These are phyloP conservation scores for Coniochaeta sp. DNA, from an alignment of 2,329 filamentous ascomycete species.

Conservation along the genomic window DNA sequence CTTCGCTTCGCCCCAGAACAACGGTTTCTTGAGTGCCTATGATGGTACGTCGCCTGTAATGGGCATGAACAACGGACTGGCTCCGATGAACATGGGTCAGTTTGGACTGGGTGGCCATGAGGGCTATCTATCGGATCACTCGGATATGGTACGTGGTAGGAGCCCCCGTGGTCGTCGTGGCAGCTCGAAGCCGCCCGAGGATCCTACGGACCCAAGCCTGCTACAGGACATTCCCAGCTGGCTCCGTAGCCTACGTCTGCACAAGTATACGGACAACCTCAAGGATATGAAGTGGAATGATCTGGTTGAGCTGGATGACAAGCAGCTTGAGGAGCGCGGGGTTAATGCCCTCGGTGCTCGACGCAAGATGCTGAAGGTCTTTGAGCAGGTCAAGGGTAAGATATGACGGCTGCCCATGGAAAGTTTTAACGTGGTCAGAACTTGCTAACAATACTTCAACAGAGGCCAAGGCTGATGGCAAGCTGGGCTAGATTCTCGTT, in stretches of 20 bases:
- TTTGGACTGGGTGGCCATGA: slow-evolving; percentile 65
- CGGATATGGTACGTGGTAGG: slow-evolving; percentile 80
- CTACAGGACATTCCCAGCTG: slow-evolving; percentile 94
- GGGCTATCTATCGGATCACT: slow-evolving; percentile 90
- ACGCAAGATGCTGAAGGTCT: slow-evolving; percentile 98
- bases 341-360: slow-evolving; percentile 92
- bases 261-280: slow-evolving; percentile 98
- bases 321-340: slow-evolving; percentile 82
- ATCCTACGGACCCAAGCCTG: slow-evolving; percentile 84
- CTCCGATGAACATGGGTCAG: slow-evolving; percentile 60
- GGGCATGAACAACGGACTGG: slow-evolving; percentile 62
- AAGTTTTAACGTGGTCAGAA: not conserved
- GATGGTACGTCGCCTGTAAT: slow-evolving; percentile 56
- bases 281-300: slow-evolving; percentile 98
- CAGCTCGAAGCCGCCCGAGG: slow-evolving; percentile 95
- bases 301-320: slow-evolving; percentile 84
- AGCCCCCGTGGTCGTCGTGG: slow-evolving; percentile 88
- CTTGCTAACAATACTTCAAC: slow-evolving; percentile 3
- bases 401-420: not conserved
- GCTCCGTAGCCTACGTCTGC: slow-evolving; percentile 86
- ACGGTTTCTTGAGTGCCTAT: slow-evolving; percentile 82
- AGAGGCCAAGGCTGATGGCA: slow-evolving; percentile 70
- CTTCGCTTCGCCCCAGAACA: slow-evolving; percentile 86
- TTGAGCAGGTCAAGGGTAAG: slow-evolving; percentile 84
- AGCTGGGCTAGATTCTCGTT: slow-evolving; percentile 39